These are phyloP conservation scores for Oryza longistaminata DNA, from an alignment of 176 grass and related monocot genomes.

Conservation along the genomic window DNA sequence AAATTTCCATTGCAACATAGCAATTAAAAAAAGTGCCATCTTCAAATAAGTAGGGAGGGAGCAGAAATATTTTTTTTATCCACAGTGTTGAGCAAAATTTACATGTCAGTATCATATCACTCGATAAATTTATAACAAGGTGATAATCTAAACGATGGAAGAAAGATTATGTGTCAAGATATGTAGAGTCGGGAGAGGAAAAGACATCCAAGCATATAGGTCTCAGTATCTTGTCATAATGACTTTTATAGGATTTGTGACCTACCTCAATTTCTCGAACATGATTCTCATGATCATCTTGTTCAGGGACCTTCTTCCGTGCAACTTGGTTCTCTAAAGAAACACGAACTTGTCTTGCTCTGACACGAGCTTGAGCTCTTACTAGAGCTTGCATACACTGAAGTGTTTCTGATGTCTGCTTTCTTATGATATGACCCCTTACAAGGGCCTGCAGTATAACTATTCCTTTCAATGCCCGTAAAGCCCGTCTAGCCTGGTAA, in stretches of 20 bases:
- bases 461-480: conserved; percentile 90
- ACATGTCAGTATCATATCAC: not conserved
- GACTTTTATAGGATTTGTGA: not conserved
- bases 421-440: conserved; percentile 86
- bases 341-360: conserved; percentile 76
- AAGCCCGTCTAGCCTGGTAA: conserved; percentile 84
- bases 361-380: conserved; percentile 84
- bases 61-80: not conserved
- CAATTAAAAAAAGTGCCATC: not conserved
- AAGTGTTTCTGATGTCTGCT: conserved; percentile 87
- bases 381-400: conserved; percentile 87
- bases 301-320: conserved; percentile 54
- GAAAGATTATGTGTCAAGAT: not conserved
- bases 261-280: conserved; percentile 84
- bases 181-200: not conserved
- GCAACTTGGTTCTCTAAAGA: conserved; percentile 75
- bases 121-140: not conserved
- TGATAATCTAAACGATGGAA: not conserved
- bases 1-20: too few species aligned
- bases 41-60: not conserved
- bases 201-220: not conserved
- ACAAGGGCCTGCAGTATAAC: conserved; percentile 92
- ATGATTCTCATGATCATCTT: conserved; percentile 49
- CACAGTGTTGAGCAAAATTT: not conserved
- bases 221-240: conserved; percentile 11